Conservation (phyloP, 306 rosid genomes). For the Citrullus mucosospermus region DNA sequence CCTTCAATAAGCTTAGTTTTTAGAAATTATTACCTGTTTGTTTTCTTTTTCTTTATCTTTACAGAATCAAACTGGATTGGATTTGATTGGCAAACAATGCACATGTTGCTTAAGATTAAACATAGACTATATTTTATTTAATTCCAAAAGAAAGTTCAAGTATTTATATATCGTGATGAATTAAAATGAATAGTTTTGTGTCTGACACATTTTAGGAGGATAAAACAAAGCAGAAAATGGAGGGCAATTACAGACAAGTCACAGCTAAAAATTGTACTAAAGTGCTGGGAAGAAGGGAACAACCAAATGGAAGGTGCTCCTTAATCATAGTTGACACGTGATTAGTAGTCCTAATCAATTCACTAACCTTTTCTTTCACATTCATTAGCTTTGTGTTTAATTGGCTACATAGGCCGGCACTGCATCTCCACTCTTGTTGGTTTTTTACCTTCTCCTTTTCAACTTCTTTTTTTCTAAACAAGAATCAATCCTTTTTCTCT, state of each 20-base stretch:
- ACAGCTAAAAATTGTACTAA: conserved; percentile 40
- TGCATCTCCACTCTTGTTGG: not conserved
- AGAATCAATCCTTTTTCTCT: not conserved
- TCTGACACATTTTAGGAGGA: not conserved
- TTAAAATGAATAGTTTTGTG: not conserved
- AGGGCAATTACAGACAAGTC: conserved; percentile 7
- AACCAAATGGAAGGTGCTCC: conserved; percentile 13
- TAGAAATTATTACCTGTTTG: not conserved
- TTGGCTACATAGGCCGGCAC: conserved; percentile 6
- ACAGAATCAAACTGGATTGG: not conserved
- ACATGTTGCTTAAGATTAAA: conserved; percentile 11
- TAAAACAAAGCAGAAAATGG: not conserved
- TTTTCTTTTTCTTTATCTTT: not conserved
- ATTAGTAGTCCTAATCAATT: conserved; percentile 23
- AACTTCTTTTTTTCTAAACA: not conserved
- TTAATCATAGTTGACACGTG: conserved; percentile 10
- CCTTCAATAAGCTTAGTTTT: not conserved
- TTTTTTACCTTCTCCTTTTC: not conserved
- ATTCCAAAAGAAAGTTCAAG: not conserved
- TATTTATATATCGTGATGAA: not conserved
- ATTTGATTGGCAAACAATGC: not conserved
- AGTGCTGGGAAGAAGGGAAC: conserved; percentile 49
- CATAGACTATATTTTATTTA: not conserved
- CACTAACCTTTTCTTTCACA: conserved; percentile 13
- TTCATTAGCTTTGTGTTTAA: conserved; percentile 2